Base-by-base conservation (phyloP, 2,329 filamentous ascomycete genomes). In the Juglanconis oblonga region DNA sequence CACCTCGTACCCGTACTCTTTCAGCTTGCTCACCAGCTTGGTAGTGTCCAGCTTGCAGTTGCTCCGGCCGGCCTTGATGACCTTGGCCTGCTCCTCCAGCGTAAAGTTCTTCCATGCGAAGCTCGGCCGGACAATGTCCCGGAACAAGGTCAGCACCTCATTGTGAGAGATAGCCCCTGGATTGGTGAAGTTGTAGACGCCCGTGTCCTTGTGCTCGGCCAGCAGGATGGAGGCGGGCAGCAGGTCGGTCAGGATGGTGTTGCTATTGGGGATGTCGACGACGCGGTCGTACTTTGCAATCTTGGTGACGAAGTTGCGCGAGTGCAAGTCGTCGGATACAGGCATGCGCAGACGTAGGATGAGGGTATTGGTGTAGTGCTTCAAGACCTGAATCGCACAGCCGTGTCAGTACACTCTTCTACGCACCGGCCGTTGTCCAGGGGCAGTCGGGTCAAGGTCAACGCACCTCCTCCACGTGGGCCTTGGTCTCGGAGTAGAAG, bases 91-190 rank as follows among this genome's bases (percentile, higher is more conserved):
- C 73, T 89, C 85, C 67, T 87, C 84, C 47, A 88, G 70, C 2
- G 78, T 81, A 68, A 89, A 89, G 76, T 88, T 89, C 76, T 81
- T 80, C 84, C 85, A 89, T 45, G 76, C 78, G 66, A 87, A 83
- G 33, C 69, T 70, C 1, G 86, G 86, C 45, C 85, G 80, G 42
- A 89, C 81, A 64, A 87, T 84, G 64, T 88, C 79, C 67, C 81
- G 82, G 74, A 88, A 88, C 47, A 89, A 74, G 2, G 74, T 66
- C 44, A 89, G 76, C 6, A 89, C 85, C 73, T 89, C 85, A 71
- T 89, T 89, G 74, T 89, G 86, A n/a, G 84, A 87, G 70, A 89
- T 88, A 64, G 85, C 83, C 11, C 86, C 87, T 0, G 87, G 87
- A 73, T 89, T 89, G 62, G 86, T 88, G 71, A 89, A 88, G 75